Conservation (phyloP, 768 basidiomycete species). For the Russula ochroleuca region DNA sequence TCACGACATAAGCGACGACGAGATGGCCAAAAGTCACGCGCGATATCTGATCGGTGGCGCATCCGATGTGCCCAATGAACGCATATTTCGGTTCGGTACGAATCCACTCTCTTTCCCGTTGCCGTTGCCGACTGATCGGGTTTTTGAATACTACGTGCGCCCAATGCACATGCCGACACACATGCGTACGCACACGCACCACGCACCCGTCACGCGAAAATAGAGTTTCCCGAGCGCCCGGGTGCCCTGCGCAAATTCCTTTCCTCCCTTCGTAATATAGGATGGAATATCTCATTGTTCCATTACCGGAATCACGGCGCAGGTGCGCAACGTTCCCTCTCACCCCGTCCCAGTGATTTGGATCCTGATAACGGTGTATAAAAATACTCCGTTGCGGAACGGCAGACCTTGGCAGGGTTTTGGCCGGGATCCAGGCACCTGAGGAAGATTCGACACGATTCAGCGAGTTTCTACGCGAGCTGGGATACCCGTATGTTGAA, state of each 20-base stretch:
- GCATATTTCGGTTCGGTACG: conserved; percentile 90
- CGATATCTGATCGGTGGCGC: conserved; percentile 94
- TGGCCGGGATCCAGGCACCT: conserved; percentile 93
- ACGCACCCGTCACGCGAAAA: neutral
- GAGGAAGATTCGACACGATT: conserved; percentile 61
- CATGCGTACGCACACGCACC: neutral
- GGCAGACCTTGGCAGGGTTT: conserved; percentile 84
- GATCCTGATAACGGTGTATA: conserved; percentile 5
- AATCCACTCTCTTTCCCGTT: neutral
- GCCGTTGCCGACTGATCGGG: neutral
- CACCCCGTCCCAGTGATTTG: neutral
- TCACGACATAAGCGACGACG: conserved; percentile 88
- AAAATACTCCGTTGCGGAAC: neutral
- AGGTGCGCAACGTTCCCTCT: conserved; percentile 47
- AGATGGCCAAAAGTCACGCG: conserved; percentile 91
- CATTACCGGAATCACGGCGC: conserved; percentile 98
- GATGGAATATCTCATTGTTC: conserved; percentile 95
- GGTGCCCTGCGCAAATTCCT: conserved; percentile 90
- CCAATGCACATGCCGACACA: neutral
- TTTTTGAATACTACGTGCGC: neutral
- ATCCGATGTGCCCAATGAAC: conserved; percentile 71
- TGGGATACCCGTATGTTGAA: conserved; percentile 88
- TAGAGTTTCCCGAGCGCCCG: conserved; percentile 96
- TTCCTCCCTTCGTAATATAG: conserved; percentile 60
- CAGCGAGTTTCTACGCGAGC: conserved; percentile 62